Evolutionary conservation across 768 basidiomycete genomes (phyloP).

Genomic region (Pisolithus orientalis): DNA sequence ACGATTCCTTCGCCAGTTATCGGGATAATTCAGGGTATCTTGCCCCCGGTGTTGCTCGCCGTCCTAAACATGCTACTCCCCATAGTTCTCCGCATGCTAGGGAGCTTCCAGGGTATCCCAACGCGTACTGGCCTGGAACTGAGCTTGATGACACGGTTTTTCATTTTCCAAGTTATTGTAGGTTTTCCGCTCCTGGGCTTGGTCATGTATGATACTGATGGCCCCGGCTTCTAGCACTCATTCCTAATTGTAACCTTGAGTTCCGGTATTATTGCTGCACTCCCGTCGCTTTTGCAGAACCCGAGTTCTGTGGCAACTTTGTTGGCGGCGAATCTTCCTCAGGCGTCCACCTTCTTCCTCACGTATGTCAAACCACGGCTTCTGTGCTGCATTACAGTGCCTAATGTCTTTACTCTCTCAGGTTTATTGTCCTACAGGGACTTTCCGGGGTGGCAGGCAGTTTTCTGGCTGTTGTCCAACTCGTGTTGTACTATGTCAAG

Average conservation of each 20-base stretch:
- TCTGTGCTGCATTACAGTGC: not conserved
- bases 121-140: conserved; percentile 79
- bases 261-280: conserved; percentile 74
- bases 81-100: conserved; percentile 74
- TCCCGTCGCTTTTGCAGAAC: conserved; percentile 56
- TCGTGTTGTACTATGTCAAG: conserved; percentile 88
- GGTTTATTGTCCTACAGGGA: conserved; percentile 76
- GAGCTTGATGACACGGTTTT: conserved; percentile 87
- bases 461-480: conserved; percentile 69
- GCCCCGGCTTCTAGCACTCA: conserved; percentile 57
- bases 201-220: not conserved
- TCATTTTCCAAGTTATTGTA: conserved; percentile 88
- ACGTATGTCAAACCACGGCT: conserved; percentile 41
- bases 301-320: conserved; percentile 64
- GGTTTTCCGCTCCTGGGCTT: conserved; percentile 25
- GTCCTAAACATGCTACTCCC: conserved; percentile 89
- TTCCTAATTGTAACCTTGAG: conserved; percentile 87
- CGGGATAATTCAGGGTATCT: conserved; percentile 84
- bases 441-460: conserved; percentile 74
- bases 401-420: conserved; percentile 17
- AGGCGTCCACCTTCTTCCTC: conserved; percentile 86
- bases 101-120: conserved; percentile 86
- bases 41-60: conserved; percentile 83
- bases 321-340: conserved; percentile 74
- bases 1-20: conserved; percentile 54